Evolutionary conservation across 345 rosid genomes (phyloP).

Genomic region (Cardamine resedifolia): DNA sequence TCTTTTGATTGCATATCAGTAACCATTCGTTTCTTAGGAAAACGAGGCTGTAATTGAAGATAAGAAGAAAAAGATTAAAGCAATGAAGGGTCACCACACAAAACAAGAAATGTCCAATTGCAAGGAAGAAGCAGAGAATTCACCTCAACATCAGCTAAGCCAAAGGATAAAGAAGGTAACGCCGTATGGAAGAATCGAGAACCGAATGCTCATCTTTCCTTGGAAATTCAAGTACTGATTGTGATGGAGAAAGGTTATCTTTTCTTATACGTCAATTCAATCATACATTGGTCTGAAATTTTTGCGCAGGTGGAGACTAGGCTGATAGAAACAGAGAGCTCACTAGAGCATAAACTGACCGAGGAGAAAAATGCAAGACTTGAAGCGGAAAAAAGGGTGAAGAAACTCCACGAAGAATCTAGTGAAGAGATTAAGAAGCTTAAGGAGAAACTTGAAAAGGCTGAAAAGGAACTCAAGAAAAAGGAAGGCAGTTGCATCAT

Average conservation of each 20-base stretch:
- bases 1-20: neutral
- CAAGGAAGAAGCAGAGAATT: neutral
- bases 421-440: constrained; percentile 57
- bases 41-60: neutral
- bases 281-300: neutral
- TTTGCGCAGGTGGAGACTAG: constrained; percentile 56
- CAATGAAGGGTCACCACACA: neutral
- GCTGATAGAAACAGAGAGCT: constrained; percentile 53
- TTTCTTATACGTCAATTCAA: neutral
- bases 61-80: neutral
- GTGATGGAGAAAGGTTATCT: neutral
- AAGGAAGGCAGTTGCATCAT: constrained; percentile 50
- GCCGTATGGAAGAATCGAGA: too few species aligned
- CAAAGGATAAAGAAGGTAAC: neutral
- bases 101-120: too few species aligned
- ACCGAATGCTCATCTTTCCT: too few species aligned
- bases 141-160: neutral
- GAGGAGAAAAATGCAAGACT: constrained; percentile 70
- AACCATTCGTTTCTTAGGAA: neutral
- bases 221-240: too few species aligned
- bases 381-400: constrained; percentile 53
- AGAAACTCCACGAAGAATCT: constrained; percentile 49
- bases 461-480: constrained; percentile 51
- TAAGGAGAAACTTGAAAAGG: constrained; percentile 55
- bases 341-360: constrained; percentile 54